Evolutionary conservation across 129 eudicot species (phyloP).

Genomic region (Pseudognaphalium luteoalbum): DNA sequence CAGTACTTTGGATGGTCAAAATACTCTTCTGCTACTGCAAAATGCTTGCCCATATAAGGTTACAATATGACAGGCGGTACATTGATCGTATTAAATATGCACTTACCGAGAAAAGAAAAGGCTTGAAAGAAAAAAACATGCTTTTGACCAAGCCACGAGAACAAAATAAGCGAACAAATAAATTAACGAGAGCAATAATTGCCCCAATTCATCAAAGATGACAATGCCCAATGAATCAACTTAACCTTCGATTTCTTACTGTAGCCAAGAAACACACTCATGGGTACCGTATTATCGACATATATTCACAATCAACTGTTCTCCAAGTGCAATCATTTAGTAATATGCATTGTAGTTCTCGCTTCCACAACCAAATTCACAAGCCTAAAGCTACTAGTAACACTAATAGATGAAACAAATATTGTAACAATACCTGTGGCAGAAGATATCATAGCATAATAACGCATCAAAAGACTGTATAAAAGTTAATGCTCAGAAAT

Average conservation of each 20-base stretch:
- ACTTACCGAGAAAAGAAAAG: background rate
- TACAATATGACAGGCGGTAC: background rate
- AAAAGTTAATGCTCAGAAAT: constrained; percentile 39
- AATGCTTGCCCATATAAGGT: background rate
- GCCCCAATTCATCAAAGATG: background rate
- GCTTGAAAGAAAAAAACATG: background rate
- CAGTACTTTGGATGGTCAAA: background rate
- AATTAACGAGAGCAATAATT: background rate
- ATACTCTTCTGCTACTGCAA: background rate
- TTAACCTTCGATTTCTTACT: constrained; percentile 3
- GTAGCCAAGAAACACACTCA: background rate
- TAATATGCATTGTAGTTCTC: background rate
- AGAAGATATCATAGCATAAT: background rate
- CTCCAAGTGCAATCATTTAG: constrained; percentile 22
- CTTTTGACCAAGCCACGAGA: background rate
- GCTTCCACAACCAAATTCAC: background rate
- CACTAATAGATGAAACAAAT: background rate
- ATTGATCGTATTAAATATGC: background rate
- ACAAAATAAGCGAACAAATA: constrained; percentile 14
- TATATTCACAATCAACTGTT: constrained; percentile 27
- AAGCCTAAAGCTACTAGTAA: constrained; percentile 17
- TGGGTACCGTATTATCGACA: background rate
- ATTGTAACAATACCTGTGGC: background rate
- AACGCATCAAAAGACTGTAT: constrained; percentile 25
- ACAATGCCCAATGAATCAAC: background rate